Conservation (phyloP, 306 rosid species). For the Dalbergia oliveri region DNA sequence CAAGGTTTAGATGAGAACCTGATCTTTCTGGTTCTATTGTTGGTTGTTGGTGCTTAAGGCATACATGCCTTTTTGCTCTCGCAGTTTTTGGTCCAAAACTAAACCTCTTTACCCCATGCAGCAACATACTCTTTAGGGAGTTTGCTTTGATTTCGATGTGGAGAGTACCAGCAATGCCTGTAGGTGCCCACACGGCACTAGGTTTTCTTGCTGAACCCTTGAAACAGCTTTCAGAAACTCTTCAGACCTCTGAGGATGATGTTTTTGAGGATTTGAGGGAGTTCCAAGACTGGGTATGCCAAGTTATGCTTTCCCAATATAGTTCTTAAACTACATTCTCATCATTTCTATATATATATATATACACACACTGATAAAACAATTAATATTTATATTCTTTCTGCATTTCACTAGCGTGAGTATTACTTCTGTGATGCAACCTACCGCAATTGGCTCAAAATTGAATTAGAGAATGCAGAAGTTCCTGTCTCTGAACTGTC, state of each 20-base stretch:
- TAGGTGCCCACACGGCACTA: slow-evolving; percentile 90
- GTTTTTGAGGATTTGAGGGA: slow-evolving; percentile 82
- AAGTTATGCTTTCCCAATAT: slow-evolving; percentile 18
- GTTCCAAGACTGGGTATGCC: slow-evolving; percentile 93
- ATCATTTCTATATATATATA: slow-evolving; percentile 31
- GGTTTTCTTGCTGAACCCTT: slow-evolving; percentile 96
- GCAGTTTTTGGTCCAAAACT: slow-evolving; percentile 39
- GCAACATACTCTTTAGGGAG: slow-evolving; percentile 95
- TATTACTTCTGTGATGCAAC: slow-evolving; percentile 97
- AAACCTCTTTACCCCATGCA: slow-evolving; percentile 44
- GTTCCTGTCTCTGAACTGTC: slow-evolving; percentile 72
- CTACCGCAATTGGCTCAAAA: slow-evolving; percentile 97
- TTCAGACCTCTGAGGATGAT: slow-evolving; percentile 63
- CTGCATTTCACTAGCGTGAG: slow-evolving; percentile 68
- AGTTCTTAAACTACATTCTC: slow-evolving; percentile 32
- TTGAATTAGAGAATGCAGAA: slow-evolving; percentile 83
- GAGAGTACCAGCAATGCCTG: slow-evolving; percentile 96
- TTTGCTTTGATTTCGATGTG: slow-evolving; percentile 96
- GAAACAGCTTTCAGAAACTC: slow-evolving; percentile 85
- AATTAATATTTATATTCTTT: slow-evolving; percentile 20
- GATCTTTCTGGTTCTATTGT: slow-evolving; percentile 36
- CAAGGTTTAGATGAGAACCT: slow-evolving; percentile 26
- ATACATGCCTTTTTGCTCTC: slow-evolving; percentile 30
- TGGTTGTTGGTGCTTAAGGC: slow-evolving; percentile 34
- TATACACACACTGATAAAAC: not conserved